phyloP scores from a whole-genome alignment of 2,329 filamentous ascomycete genomes.

The Stagonosporopsis vannaccii region DNA sequence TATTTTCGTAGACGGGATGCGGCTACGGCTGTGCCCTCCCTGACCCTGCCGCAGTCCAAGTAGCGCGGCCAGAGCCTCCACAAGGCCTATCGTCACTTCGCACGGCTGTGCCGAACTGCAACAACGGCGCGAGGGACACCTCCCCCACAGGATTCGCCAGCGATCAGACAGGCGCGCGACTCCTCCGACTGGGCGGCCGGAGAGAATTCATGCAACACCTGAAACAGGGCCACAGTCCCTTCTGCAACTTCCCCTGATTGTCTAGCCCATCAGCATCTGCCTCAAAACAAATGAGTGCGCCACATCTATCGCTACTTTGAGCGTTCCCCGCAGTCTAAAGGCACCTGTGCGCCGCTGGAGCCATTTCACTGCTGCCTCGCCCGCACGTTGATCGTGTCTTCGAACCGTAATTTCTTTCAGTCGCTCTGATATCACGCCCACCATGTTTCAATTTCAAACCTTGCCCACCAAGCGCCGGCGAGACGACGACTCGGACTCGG shows the following conservation, averaged over 20 bases:
- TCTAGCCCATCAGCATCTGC: conserved; percentile 32
- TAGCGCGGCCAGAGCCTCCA: conserved; percentile 3
- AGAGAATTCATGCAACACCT: conserved; percentile 36
- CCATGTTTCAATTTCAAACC: conserved; percentile 43
- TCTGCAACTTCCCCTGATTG: conserved; percentile 42
- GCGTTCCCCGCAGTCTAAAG: conserved; percentile 25
- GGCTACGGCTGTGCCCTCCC: conserved; percentile 13
- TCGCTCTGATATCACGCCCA: conserved; percentile 17
- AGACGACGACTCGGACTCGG: conserved; percentile 45
- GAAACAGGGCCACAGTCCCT: conserved; percentile 37
- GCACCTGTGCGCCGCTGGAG: conserved; percentile 16
- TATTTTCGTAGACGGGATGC: background rate
- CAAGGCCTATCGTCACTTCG: conserved; percentile 3
- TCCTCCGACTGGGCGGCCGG: conserved; percentile 20
- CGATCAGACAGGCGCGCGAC: conserved; percentile 19
- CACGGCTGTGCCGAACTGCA: conserved; percentile 6
- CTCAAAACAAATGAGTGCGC: conserved; percentile 41
- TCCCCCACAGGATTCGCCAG: conserved; percentile 25
- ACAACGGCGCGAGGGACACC: conserved; percentile 16
- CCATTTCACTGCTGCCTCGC: conserved; percentile 23
- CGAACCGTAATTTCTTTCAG: conserved; percentile 14
- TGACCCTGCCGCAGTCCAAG: conserved; percentile 10
- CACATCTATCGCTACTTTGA: conserved; percentile 23
- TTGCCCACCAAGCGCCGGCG: conserved; percentile 42
- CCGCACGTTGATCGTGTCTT: conserved; percentile 32